Conservation (phyloP, 225 moss, liverwort and hornwort species). For the Ulota crispa region DNA sequence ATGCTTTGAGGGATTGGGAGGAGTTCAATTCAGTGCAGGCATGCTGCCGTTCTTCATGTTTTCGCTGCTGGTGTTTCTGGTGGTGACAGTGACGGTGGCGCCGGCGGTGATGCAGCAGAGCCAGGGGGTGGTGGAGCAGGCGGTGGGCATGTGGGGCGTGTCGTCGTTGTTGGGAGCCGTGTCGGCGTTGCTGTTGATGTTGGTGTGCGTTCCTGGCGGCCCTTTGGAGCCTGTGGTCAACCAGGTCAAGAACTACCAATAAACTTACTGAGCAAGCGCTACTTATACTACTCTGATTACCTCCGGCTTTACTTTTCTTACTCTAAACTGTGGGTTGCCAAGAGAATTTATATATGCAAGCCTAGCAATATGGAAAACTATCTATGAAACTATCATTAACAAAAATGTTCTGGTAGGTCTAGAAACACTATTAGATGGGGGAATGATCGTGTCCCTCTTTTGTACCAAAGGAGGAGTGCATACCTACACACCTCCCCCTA, state of each 20-base stretch:
- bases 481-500: too few species aligned
- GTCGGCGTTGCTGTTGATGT: constrained; percentile 41
- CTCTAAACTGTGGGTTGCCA: not conserved
- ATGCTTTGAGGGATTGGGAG: too few species aligned
- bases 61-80: constrained; percentile 49
- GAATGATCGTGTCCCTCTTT: too few species aligned
- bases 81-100: constrained; percentile 36
- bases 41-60: constrained; percentile 57
- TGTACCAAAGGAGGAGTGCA: rapidly evolving
- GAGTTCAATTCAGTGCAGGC: too few species aligned
- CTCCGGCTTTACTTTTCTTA: not conserved
- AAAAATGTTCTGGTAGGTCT: too few species aligned
- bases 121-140: constrained; percentile 49
- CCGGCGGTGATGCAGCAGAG: constrained; percentile 54
- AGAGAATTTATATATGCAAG: not conserved
- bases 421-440: too few species aligned
- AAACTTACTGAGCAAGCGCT: too few species aligned
- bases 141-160: constrained; percentile 48
- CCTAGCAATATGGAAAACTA: not conserved
- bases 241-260: constrained; percentile 53
- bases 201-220: constrained; percentile 59
- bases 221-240: constrained; percentile 53
- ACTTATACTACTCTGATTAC: not conserved
- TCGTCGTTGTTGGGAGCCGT: constrained; percentile 46
- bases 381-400: too few species aligned